Conservation (phyloP, 1,139 yeast genomes). For the Lodderomyces orthopsilosis region DNA sequence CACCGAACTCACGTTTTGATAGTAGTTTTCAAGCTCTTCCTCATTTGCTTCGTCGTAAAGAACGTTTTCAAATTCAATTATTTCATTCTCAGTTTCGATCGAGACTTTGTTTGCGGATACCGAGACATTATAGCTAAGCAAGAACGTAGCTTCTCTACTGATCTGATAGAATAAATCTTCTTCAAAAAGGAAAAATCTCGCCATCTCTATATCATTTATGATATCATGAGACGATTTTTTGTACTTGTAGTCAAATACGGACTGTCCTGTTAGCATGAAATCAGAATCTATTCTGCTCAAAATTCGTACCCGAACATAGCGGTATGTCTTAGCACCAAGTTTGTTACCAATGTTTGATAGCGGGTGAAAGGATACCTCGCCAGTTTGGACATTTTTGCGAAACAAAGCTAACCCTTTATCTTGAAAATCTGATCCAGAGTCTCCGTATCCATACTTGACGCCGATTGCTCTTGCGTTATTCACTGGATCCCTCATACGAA, state of each 20-base stretch:
- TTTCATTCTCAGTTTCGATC: constrained; percentile 63
- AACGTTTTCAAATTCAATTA: constrained; percentile 67
- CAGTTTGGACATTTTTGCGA: constrained; percentile 35
- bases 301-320: constrained; percentile 52
- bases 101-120: constrained; percentile 66
- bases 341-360: constrained; percentile 17
- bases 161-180: constrained; percentile 76
- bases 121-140: constrained; percentile 71
- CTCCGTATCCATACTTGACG: constrained; percentile 87
- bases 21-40: constrained; percentile 34
- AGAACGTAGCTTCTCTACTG: constrained; percentile 67
- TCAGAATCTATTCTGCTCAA: constrained; percentile 45
- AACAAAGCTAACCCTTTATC: constrained; percentile 77
- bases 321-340: constrained; percentile 26
- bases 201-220: constrained; percentile 53
- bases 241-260: constrained; percentile 27
- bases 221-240: constrained; percentile 20
- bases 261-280: constrained; percentile 48
- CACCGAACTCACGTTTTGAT: constrained; percentile 25
- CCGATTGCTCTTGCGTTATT: constrained; percentile 56
- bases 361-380: constrained; percentile 36
- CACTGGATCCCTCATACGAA: constrained; percentile 59
- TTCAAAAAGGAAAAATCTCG: constrained; percentile 76
- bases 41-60: constrained; percentile 46
- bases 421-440: constrained; percentile 75